Base-by-base conservation (phyloP, 352 stramenopile species). In the Phytophthora kernoviae region DNA sequence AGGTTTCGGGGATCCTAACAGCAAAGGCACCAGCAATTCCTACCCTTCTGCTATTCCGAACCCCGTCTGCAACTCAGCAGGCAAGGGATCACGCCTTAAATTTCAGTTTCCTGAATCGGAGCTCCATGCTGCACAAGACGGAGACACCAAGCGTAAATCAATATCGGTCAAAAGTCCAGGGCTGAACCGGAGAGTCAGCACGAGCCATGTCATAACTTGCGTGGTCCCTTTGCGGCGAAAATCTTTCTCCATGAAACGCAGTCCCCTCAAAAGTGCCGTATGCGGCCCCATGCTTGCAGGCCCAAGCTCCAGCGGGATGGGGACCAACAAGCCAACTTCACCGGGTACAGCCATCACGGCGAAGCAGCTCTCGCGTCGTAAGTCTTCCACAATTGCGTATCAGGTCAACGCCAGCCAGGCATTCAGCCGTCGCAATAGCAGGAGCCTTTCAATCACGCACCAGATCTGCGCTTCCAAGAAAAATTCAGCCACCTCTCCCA, bases 231-330 rank as follows among this genome's bases (percentile, higher is more conserved):
- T 91, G 27, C 69, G 79, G 8, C 65, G 81, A 14, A 84, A 85
- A 44, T 91, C 79, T 1, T 91, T 91, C 62, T 75, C 68, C 33
- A 85, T 89, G 56, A 91, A 85, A 44, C 79, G 80, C 20, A 81
- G 66, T n/a, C 64, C 81, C 0, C 49, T 62, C 15, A 89, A 88
- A 65, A 70, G 62, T 27, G 42, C 58, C 18, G 8, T 42, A 12
- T 32, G 63, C 17, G 18, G 21, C 20, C 17, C 41, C 0, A 20
- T 47, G 6, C 34, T 26, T 14, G 21, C 41, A 12, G 44, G 11
- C 34, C 36, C 53, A 48, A 61, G 26, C 36, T 41, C 24, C 4
- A 52, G 8, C 27, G 39, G 3, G 6, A 30, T 30, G 24, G 24
- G 18, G 15, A 44, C 15, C 39, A 47, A 17, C 41, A 32, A 32